Conservation (phyloP, 305 asterid species). For the Lippia alba region DNA sequence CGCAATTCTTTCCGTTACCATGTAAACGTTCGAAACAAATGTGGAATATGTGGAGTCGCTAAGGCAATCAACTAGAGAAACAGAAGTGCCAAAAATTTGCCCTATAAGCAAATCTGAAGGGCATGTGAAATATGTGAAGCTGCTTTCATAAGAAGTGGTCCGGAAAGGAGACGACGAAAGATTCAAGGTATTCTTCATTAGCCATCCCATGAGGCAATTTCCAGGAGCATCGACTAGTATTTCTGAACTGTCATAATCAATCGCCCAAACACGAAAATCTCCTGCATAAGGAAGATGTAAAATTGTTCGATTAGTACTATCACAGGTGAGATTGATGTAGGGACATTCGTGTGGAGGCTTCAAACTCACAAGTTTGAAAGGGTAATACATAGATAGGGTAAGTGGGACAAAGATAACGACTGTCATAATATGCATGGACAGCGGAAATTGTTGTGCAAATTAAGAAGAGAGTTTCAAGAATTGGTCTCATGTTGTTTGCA, state of each 20-base stretch:
- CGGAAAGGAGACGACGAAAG: conserved; percentile 44
- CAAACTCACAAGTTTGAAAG: conserved; percentile 35
- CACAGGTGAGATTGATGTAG: conserved; percentile 31
- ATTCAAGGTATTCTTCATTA: conserved; percentile 33
- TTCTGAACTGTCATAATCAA: conserved; percentile 6
- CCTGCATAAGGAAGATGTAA: conserved; percentile 40
- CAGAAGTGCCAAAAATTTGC: too few species aligned
- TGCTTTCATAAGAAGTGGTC: conserved; percentile 10
- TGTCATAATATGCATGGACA: background rate
- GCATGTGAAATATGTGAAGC: conserved; percentile 35
- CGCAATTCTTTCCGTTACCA: background rate
- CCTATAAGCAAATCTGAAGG: background rate
- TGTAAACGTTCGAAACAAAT: conserved; percentile 12
- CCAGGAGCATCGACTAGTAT: conserved; percentile 39
- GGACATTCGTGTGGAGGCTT: conserved; percentile 20
- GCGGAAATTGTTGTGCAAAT: background rate
- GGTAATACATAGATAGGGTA: conserved; percentile 28
- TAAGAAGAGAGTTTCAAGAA: conserved; percentile 16
- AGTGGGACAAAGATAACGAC: conserved; percentile 26
- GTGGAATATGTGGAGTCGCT: conserved; percentile 31
- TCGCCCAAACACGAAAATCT: conserved; percentile 33
- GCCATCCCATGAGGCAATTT: conserved; percentile 41
- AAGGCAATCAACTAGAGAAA: conserved; percentile 36
- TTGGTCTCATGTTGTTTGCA: conserved; percentile 13
- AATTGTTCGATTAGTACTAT: conserved; percentile 1